Evolutionary conservation across 2,329 filamentous ascomycete species (phyloP).

Genomic region (Ascochyta rabiei): DNA sequence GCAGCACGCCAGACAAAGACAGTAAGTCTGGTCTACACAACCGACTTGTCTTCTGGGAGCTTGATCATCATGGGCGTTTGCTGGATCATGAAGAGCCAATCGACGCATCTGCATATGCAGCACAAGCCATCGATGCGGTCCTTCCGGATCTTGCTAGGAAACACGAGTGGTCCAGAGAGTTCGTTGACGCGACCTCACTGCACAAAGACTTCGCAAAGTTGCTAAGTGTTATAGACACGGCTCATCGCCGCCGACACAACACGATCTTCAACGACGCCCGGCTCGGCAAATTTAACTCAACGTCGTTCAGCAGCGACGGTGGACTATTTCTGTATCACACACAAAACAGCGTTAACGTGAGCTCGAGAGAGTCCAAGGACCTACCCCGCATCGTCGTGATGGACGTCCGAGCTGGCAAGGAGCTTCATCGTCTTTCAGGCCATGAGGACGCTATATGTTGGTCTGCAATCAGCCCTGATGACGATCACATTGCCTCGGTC

Average conservation of each 20-base stretch:
- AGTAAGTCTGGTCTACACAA: background rate
- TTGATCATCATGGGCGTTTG: conserved; percentile 34
- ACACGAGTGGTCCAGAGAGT: conserved; percentile 37
- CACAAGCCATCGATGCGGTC: conserved; percentile 36
- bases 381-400: conserved; percentile 27
- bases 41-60: conserved; percentile 35
- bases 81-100: conserved; percentile 38
- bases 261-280: conserved; percentile 23
- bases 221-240: conserved; percentile 23
- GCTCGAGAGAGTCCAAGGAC: conserved; percentile 10
- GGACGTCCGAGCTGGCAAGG: conserved; percentile 23
- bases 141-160: conserved; percentile 26
- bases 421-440: conserved; percentile 26
- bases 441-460: conserved; percentile 39
- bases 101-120: conserved; percentile 27
- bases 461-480: conserved; percentile 33
- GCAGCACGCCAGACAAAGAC: conserved; percentile 14
- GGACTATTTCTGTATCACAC: conserved; percentile 25
- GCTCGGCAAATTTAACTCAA: conserved; percentile 18
- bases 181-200: conserved; percentile 27
- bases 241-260: conserved; percentile 32
- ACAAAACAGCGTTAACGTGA: conserved; percentile 16
- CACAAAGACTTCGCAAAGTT: conserved; percentile 28
- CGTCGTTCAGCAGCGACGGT: conserved; percentile 30
- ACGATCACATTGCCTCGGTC: conserved; percentile 29